Evolutionary conservation across 1,139 yeast species (phyloP).

Genomic region (Nakaseomyces glabratus): DNA sequence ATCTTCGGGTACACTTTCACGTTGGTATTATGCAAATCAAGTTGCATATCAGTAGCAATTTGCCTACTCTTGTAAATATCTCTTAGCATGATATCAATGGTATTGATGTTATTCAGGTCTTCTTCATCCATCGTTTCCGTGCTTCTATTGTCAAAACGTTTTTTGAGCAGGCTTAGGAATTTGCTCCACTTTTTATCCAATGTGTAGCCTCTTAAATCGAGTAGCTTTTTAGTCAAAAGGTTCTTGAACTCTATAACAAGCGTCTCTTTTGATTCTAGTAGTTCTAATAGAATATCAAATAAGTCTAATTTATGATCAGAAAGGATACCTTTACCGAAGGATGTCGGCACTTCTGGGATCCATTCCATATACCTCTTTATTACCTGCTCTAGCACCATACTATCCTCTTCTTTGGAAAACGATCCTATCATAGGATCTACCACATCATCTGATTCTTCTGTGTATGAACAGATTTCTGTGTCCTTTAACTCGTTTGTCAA

Average conservation of each 20-base stretch:
- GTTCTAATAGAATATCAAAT: slow-evolving; percentile 55
- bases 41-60: slow-evolving; percentile 32
- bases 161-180: slow-evolving; percentile 17
- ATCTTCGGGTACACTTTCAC: slow-evolving; percentile 20
- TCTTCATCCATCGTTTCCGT: slow-evolving; percentile 9
- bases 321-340: not conserved
- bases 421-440: slow-evolving; percentile 5
- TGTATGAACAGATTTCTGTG: slow-evolving; percentile 12
- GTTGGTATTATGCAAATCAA: slow-evolving; percentile 11
- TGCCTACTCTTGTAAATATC: slow-evolving; percentile 54
- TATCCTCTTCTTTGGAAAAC: not conserved
- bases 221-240: slow-evolving; percentile 54
- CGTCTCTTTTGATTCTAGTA: slow-evolving; percentile 69
- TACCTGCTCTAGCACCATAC: slow-evolving; percentile 1
- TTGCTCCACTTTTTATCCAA: slow-evolving; percentile 23
- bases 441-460: not conserved
- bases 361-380: slow-evolving; percentile 3
- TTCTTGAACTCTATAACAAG: slow-evolving; percentile 64
- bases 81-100: slow-evolving; percentile 75
- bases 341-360: slow-evolving; percentile 3
- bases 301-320: slow-evolving; percentile 45
- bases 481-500: slow-evolving; percentile 12
- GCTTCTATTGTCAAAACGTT: slow-evolving; percentile 12
- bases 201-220: slow-evolving; percentile 41
- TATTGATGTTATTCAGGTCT: slow-evolving; percentile 41